phyloP scores from a whole-genome alignment of 208 protist species.

The Leishmania tropica region DNA sequence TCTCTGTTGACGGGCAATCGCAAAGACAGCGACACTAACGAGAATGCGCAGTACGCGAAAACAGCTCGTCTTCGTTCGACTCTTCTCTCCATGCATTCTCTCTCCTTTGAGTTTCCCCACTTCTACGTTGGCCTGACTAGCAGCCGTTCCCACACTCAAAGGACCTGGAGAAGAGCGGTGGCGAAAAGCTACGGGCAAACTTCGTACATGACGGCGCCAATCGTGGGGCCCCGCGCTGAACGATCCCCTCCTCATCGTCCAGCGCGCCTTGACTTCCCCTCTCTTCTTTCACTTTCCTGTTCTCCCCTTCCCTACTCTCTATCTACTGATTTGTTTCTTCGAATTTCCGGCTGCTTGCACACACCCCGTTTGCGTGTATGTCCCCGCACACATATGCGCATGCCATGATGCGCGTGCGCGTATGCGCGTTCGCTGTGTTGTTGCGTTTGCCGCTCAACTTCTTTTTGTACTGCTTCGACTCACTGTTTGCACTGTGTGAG shows the following conservation, averaged over 20 bases:
- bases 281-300: neutral
- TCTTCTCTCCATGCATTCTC: neutral
- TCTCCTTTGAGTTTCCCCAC: neutral
- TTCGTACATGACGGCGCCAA: neutral
- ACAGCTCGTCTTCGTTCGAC: neutral
- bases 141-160: neutral
- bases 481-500: neutral
- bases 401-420: neutral
- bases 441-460: neutral
- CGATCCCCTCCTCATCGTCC: too few species aligned
- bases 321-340: neutral
- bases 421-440: neutral
- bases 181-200: neutral
- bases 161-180: neutral
- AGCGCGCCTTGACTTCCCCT: neutral
- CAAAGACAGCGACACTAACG: neutral
- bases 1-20: neutral
- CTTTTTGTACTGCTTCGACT: conserved; percentile 4
- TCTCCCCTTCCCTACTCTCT: neutral
- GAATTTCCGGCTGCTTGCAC: neutral
- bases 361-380: neutral
- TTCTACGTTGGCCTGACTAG: neutral
- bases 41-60: neutral
- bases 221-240: neutral
- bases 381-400: neutral